Base-by-base conservation (phyloP, 306 rosid species). In the Comarum palustre region DNA sequence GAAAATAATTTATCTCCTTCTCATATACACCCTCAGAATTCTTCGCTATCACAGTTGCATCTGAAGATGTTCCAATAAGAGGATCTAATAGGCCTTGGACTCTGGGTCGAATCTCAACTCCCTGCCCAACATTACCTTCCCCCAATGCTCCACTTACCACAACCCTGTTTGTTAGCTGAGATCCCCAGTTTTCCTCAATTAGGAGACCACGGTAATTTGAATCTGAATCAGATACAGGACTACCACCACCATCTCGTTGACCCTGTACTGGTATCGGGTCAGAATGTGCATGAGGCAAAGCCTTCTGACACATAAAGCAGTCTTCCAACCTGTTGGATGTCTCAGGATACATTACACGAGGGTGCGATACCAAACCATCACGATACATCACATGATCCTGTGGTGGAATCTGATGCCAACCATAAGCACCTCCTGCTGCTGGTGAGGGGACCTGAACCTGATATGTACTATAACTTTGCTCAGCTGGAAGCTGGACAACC, bases 251-350 rank as follows among this genome's bases (percentile, higher is more conserved):
- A 36, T 48, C 82, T 19, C 61, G 81, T 71, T 90, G 90, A 83
- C 83, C 90, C 68, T 60, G 89, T 75, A 77, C 86, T 64, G 39
- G 66, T 16, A 84, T 51, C 52, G 90, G 77, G 83, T 93, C 90
- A 47, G 93, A 93, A 86, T 93, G 97, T 39, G 96, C 86, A 81
- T 90, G 92, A 74, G 98, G 97, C 79, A 93, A 71, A 54, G 77
- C 85, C 76, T 48, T 87, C 87, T 82, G 96, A 82, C 97, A 93
- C 88, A 89, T 75, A 77, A 79, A 81, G 81, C 90, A 89, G 48
- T 88, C 87, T 77, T 90, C 86, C 47, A 68, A 77, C 80, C 83
- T 80, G 19, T 48, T 76, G 73, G 78, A 50, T 72, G 81, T 80
- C 75, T 87, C 87, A 76, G 86, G 74, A 75, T 66, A 77, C 72